Evolutionary conservation across 2,329 filamentous ascomycete genomes (phyloP).

Genomic region (Botryotinia calthae): DNA sequence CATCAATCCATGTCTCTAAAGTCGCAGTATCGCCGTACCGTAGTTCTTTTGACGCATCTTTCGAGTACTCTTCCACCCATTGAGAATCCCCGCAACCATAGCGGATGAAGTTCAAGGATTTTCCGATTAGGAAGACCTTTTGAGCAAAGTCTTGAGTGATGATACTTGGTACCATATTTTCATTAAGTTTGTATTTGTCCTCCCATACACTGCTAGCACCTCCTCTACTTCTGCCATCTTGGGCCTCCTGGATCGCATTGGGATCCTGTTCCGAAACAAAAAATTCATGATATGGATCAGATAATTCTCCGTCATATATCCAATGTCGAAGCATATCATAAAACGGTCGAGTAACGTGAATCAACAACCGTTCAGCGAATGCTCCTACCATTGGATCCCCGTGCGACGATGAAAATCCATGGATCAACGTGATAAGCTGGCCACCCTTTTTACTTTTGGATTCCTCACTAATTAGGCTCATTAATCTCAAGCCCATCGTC

Average conservation of each 20-base stretch:
- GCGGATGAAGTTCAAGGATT: conserved; percentile 96
- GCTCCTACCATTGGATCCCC: conserved; percentile 92
- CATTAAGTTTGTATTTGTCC: conserved; percentile 87
- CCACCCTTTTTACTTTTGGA: conserved; percentile 82
- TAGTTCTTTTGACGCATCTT: conserved; percentile 85
- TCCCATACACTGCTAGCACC: conserved; percentile 93
- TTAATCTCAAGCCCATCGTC: conserved; percentile 88
- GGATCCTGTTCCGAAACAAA: conserved; percentile 84
- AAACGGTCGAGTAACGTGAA: conserved; percentile 87
- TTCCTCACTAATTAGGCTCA: conserved; percentile 93
- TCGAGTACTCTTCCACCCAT: conserved; percentile 96
- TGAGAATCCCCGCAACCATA: conserved; percentile 90
- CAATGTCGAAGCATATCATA: conserved; percentile 94
- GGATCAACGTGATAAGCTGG: conserved; percentile 88
- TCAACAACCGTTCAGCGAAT: conserved; percentile 85
- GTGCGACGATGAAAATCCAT: conserved; percentile 88
- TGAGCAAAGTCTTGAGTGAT: conserved; percentile 91
- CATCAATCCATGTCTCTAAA: conserved; percentile 88
- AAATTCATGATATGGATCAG: conserved; percentile 94
- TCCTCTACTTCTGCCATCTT: conserved; percentile 51
- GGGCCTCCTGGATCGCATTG: conserved; percentile 43
- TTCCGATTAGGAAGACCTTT: conserved; percentile 95
- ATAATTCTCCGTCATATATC: conserved; percentile 97
- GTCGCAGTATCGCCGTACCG: conserved; percentile 90
- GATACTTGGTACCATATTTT: conserved; percentile 87